Evolutionary conservation across 805 yeast genomes (phyloP).

Genomic region (Peterozyma toletana): DNA sequence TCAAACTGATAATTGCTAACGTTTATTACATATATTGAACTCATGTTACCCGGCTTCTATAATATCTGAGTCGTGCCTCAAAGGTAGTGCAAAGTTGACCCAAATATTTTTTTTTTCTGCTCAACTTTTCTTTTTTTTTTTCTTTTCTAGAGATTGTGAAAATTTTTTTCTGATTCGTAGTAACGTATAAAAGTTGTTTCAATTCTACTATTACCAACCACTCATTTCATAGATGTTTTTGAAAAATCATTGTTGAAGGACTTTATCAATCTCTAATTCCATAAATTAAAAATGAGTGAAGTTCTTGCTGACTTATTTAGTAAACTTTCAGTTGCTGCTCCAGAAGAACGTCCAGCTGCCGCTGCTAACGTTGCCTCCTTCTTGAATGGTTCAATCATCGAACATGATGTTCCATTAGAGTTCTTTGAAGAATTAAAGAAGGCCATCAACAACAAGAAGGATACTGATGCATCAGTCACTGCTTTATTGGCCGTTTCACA

Average conservation of each 20-base stretch:
- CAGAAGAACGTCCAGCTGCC: slow-evolving; percentile 78
- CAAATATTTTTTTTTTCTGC: too few species aligned
- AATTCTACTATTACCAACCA: background rate
- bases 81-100: too few species aligned
- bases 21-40: too few species aligned
- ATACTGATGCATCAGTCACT: slow-evolving; percentile 52
- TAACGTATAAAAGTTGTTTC: background rate
- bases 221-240: background rate
- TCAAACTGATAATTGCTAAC: too few species aligned
- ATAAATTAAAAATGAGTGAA: slow-evolving; percentile 58
- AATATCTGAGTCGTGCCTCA: background rate
- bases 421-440: slow-evolving; percentile 74
- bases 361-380: slow-evolving; percentile 87
- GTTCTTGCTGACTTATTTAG: slow-evolving; percentile 91
- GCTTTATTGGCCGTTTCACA: slow-evolving; percentile 80
- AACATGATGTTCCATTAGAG: slow-evolving; percentile 93
- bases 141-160: background rate
- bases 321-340: slow-evolving; percentile 83
- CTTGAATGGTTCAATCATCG: slow-evolving; percentile 94
- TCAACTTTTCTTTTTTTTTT: background rate
- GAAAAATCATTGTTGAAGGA: slow-evolving; percentile 3
- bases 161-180: background rate
- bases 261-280: slow-evolving; percentile 23
- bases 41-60: background rate
- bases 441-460: slow-evolving; percentile 78